Percentiles rank a stretch among this genome's conserved stretches.
Evolutionary conservation across 495 filamentous ascomycete species (phyloP).

Genomic region (Neurospora intermedia): DNA sequence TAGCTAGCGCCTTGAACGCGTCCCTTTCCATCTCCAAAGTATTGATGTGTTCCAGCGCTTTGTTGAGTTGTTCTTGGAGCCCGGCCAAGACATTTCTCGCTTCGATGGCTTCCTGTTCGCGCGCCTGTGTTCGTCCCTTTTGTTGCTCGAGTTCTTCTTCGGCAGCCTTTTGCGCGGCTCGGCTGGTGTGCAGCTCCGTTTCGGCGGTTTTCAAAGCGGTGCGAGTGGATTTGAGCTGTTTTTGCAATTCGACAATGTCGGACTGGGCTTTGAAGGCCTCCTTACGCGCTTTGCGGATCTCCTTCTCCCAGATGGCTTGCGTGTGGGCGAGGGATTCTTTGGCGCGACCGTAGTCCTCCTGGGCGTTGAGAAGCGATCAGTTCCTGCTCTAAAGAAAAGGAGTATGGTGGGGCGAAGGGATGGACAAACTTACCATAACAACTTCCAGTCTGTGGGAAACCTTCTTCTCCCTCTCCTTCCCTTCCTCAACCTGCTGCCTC

Average conservation of each 20-base stretch:
- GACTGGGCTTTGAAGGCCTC: slow-evolving; percentile 79
- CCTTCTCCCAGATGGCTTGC: slow-evolving; percentile 70
- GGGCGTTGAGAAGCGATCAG: slow-evolving; percentile 1
- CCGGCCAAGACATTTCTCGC: slow-evolving; percentile 62
- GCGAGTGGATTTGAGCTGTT: slow-evolving; percentile 65
- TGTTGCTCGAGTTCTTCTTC: slow-evolving; percentile 32
- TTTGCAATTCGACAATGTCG: slow-evolving; percentile 63
- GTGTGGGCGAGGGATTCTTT: slow-evolving; percentile 71
- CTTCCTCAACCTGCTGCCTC: slow-evolving; percentile 53
- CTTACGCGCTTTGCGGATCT: slow-evolving; percentile 69
- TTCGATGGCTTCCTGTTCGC: slow-evolving; percentile 69
- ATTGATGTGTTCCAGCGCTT: slow-evolving; percentile 49
- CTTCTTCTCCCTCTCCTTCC: slow-evolving; percentile 59
- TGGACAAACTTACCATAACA: slow-evolving; percentile 47
- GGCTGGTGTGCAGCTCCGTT: slow-evolving; percentile 55
- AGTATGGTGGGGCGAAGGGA: background rate
- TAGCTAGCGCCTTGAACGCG: slow-evolving; percentile 47
- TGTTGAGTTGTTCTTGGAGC: slow-evolving; percentile 62
- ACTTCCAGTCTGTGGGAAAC: slow-evolving; percentile 70
- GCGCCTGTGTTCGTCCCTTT: slow-evolving; percentile 36
- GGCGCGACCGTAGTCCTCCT: slow-evolving; percentile 64
- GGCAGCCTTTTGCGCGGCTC: slow-evolving; percentile 29
- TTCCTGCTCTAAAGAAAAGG: background rate
- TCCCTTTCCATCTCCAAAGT: slow-evolving; percentile 62
- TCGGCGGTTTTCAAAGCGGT: slow-evolving; percentile 32